Percentiles rank a stretch among this genome's conserved stretches.
These are phyloP conservation scores for Teratosphaeria gauchensis DNA, from an alignment of 2,329 filamentous ascomycete species.

Conservation along the genomic window DNA sequence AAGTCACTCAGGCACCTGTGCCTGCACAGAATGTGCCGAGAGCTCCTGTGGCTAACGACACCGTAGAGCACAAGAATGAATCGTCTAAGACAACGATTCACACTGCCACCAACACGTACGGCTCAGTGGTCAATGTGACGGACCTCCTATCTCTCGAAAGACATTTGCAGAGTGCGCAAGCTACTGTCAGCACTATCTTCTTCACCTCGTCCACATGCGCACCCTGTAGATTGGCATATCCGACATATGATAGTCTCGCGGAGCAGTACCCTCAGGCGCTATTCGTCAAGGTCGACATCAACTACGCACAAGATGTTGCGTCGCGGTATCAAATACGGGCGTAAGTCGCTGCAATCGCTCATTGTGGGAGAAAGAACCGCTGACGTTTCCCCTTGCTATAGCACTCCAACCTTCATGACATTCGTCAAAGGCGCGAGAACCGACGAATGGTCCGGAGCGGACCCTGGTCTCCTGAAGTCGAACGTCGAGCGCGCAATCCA, in stretches of 20 bases:
- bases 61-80: not conserved
- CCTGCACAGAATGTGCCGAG: constrained; percentile 24
- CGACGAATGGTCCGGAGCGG: constrained; percentile 72
- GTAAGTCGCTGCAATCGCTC: not conserved
- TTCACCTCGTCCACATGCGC: constrained; percentile 84
- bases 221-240: constrained; percentile 76
- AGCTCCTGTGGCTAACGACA: constrained; percentile 2
- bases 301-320: constrained; percentile 50
- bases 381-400: not conserved
- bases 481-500: constrained; percentile 67
- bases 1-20: constrained; percentile 50
- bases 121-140: constrained; percentile 52
- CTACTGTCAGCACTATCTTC: constrained; percentile 72
- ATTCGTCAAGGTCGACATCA: constrained; percentile 77
- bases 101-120: constrained; percentile 15
- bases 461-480: constrained; percentile 55
- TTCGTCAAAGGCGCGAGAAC: constrained; percentile 67
- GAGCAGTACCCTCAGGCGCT: constrained; percentile 58
- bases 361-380: not conserved
- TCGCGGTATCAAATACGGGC: constrained; percentile 58
- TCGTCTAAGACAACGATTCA: not conserved
- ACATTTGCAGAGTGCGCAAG: constrained; percentile 49
- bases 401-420: constrained; percentile 79
- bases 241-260: constrained; percentile 70
- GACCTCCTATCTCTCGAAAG: constrained; percentile 51